Conservation (phyloP, 192 early-diverging fungal species). For the Coemansia sp. region DNA sequence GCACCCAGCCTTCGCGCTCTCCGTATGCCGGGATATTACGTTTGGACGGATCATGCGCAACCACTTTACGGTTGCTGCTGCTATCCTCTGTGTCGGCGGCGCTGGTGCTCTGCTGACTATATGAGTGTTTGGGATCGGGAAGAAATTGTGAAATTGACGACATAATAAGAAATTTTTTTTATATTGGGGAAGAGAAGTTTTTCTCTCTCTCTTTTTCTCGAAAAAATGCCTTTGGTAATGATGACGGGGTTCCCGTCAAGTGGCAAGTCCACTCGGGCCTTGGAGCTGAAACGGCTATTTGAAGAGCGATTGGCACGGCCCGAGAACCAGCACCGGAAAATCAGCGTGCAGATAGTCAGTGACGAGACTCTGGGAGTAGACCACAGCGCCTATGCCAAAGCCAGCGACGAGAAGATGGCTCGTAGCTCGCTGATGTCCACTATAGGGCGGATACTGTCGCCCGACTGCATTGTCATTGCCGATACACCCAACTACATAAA, state of each 20-base stretch:
- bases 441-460: conserved; percentile 78
- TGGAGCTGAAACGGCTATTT: conserved; percentile 63
- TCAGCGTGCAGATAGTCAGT: conserved; percentile 68
- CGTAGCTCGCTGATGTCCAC: conserved; percentile 84
- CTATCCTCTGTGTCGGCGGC: background rate
- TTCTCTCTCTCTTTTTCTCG: conserved; percentile 1
- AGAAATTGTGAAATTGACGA: conserved; percentile 51
- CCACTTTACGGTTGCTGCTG: background rate
- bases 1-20: conserved; percentile 72
- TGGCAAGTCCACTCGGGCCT: conserved; percentile 84
- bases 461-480: conserved; percentile 85
- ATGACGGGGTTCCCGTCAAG: conserved; percentile 84
- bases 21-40: conserved; percentile 71
- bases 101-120: background rate
- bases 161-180: conserved; percentile 21
- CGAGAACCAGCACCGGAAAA: conserved; percentile 51
- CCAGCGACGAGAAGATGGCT: conserved; percentile 82
- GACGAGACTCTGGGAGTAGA: conserved; percentile 70
- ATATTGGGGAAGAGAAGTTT: background rate
- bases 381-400: conserved; percentile 58
- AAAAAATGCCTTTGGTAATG: conserved; percentile 86
- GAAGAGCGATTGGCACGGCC: conserved; percentile 46
- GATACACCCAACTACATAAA: conserved; percentile 99
- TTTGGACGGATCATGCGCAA: background rate
- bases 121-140: conserved; percentile 45